A percentile compares a stretch with the other conserved stretches of the same genome.
phyloP scores from a whole-genome alignment of 352 stramenopile genomes.

The Globisporangium echinulatum region DNA sequence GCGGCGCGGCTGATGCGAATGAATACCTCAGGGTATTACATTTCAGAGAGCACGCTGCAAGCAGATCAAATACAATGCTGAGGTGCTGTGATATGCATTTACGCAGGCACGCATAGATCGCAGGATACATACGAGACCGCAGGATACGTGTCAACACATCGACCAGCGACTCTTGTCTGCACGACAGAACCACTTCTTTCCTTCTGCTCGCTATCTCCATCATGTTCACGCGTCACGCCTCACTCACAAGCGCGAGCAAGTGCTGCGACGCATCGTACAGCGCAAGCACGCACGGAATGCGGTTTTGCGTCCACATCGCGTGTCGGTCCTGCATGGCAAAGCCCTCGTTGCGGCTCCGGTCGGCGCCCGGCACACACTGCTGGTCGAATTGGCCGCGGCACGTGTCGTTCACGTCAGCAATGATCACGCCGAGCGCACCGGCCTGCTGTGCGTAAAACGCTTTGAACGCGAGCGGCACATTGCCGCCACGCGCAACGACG shows the following conservation, averaged over 20 bases:
- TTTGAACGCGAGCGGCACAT: constrained; percentile 66
- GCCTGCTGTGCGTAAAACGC: constrained; percentile 50
- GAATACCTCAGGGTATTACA: not conserved
- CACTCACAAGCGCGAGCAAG: constrained; percentile 23
- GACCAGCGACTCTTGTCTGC: no score
- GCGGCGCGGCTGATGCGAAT: no score
- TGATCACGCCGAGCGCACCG: constrained; percentile 59
- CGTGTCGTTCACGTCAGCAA: constrained; percentile 36
- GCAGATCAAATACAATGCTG: not conserved
- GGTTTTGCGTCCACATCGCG: constrained; percentile 38
- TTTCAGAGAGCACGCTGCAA: not conserved
- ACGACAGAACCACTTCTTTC: no score
- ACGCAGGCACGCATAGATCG: not conserved
- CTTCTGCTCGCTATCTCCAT: not conserved
- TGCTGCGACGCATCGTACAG: constrained; percentile 24
- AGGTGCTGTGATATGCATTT: not conserved
- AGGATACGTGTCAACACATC: no score
- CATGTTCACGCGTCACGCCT: not conserved
- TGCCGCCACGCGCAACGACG: constrained; percentile 25
- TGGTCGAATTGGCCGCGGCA: constrained; percentile 60
- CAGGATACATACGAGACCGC: no score
- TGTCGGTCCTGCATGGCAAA: constrained; percentile 53
- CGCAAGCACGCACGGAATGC: constrained; percentile 58
- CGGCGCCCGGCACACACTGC: constrained; percentile 52
- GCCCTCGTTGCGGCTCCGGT: constrained; percentile 38